A percentile compares a stretch with the other conserved stretches of the same genome.
Conservation (phyloP, 768 basidiomycete genomes). For the Coprinellus aureogranulatus region DNA sequence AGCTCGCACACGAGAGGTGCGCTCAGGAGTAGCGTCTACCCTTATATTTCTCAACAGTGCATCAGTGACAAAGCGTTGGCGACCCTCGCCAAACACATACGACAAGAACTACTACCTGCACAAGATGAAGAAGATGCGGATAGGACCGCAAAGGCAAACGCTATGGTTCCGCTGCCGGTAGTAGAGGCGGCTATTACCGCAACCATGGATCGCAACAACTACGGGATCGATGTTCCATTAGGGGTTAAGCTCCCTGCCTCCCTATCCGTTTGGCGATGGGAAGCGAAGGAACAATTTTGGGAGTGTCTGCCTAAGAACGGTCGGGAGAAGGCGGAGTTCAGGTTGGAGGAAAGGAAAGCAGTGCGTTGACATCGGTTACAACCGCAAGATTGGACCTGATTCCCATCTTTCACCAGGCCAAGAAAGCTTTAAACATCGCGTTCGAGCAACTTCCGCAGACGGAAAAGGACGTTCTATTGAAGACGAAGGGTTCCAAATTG, state of each 20-base stretch:
- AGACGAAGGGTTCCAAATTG: constrained; percentile 42
- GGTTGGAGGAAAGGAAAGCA: constrained; percentile 64
- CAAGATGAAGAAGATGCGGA: constrained; percentile 53
- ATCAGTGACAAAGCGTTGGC: constrained; percentile 69
- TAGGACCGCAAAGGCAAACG: constrained; percentile 30
- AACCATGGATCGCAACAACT: constrained; percentile 70
- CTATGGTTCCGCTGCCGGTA: constrained; percentile 44
- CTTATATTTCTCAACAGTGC: constrained; percentile 5
- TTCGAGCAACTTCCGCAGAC: constrained; percentile 59
- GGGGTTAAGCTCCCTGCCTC: constrained; percentile 57
- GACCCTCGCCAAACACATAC: constrained; percentile 66
- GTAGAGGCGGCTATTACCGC: constrained; percentile 67
- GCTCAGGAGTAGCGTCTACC: constrained; percentile 8
- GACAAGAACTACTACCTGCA: constrained; percentile 63
- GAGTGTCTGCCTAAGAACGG: constrained; percentile 69
- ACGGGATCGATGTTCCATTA: constrained; percentile 61
- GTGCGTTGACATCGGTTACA: constrained; percentile 34
- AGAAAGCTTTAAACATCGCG: constrained; percentile 47
- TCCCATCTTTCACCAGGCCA: constrained; percentile 45
- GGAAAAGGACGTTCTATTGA: constrained; percentile 56
- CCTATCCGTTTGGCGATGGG: constrained; percentile 86
- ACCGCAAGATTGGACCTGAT: neutral
- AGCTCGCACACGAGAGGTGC: constrained; percentile 84
- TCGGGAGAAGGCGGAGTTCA: constrained; percentile 57
- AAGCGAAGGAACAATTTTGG: constrained; percentile 57